Conservation (phyloP, 257 asterid species). For the Leonotis leonurus region DNA sequence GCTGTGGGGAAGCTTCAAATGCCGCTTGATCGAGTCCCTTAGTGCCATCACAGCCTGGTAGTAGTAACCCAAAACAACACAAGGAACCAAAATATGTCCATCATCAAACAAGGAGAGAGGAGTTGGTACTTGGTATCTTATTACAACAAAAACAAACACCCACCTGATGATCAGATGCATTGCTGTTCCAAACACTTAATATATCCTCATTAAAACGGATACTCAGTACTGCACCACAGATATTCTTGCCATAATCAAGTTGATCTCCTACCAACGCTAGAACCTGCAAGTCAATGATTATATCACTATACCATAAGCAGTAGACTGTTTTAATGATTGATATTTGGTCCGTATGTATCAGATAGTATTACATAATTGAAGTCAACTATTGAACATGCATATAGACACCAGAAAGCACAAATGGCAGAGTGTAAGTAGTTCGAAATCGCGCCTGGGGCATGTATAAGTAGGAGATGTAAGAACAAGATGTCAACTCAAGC, state of each 20-base stretch:
- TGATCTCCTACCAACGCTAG: conserved; percentile 91
- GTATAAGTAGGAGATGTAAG: no score
- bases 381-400: no score
- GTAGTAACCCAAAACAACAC: neutral
- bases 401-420: no score
- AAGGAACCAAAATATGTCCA: neutral
- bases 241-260: conserved; percentile 79
- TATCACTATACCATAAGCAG: no score
- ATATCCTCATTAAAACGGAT: conserved; percentile 96
- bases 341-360: no score
- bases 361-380: no score
- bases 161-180: conserved; percentile 95
- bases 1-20: conserved; percentile 78
- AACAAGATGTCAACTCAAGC: no score
- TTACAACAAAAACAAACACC: conserved; percentile 5
- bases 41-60: conserved; percentile 86
- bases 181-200: conserved; percentile 93
- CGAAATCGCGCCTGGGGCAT: no score
- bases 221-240: conserved; percentile 90
- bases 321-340: no score
- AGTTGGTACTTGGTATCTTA: neutral
- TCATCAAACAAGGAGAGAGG: neutral
- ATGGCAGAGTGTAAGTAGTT: no score
- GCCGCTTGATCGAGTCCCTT: conserved; percentile 86
- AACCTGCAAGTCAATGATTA: no score